Evolutionary conservation across 306 rosid genomes (phyloP).

Genomic region (Alnus rubra): DNA sequence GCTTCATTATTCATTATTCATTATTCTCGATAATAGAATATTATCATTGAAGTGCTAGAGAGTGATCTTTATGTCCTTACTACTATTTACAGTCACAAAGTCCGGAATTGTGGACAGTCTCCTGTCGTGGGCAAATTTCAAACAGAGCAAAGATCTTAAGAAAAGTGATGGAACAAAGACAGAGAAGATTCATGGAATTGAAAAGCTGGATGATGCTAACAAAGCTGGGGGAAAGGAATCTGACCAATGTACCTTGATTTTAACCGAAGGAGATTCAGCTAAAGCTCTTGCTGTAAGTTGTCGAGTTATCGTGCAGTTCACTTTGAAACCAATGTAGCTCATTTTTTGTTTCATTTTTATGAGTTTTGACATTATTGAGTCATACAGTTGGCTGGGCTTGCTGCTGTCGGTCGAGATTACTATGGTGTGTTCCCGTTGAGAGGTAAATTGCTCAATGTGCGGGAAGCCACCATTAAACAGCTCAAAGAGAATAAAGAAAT

Average conservation of each 20-base stretch:
- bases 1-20: neutral
- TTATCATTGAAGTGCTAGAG: neutral
- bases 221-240: slow-evolving; percentile 91
- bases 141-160: slow-evolving; percentile 83
- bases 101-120: slow-evolving; percentile 89
- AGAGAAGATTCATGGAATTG: slow-evolving; percentile 73
- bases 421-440: slow-evolving; percentile 94
- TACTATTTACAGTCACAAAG: slow-evolving; percentile 58
- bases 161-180: slow-evolving; percentile 95
- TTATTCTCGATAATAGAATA: neutral
- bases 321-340: neutral
- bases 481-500: slow-evolving; percentile 83
- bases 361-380: slow-evolving; percentile 14
- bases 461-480: slow-evolving; percentile 90
- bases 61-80: slow-evolving; percentile 5
- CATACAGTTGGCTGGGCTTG: slow-evolving; percentile 89
- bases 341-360: neutral
- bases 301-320: neutral
- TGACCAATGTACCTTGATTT: slow-evolving; percentile 82
- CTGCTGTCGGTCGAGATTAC: slow-evolving; percentile 85
- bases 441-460: slow-evolving; percentile 89
- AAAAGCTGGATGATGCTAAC: slow-evolving; percentile 93
- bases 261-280: slow-evolving; percentile 98
- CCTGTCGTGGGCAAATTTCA: slow-evolving; percentile 91
- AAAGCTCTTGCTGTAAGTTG: slow-evolving; percentile 95